Percentiles rank a stretch among this genome's conserved stretches.
Conservation (phyloP, 352 stramenopile species). For the Globisporangium heterothallicum region DNA sequence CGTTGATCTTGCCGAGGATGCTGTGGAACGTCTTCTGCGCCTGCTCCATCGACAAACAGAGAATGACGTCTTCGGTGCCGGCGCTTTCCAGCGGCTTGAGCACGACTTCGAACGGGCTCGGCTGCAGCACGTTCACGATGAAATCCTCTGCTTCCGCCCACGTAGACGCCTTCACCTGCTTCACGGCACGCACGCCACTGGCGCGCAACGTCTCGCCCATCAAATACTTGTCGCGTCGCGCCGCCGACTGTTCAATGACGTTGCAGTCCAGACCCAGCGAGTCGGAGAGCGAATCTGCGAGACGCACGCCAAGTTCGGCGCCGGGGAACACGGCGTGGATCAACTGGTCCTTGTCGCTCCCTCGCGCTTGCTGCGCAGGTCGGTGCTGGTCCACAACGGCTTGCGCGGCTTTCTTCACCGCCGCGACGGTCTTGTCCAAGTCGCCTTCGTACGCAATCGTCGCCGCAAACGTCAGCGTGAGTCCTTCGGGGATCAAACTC, state of each 20-base stretch:
- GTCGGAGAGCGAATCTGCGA: slow-evolving; percentile 88
- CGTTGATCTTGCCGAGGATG: slow-evolving; percentile 86
- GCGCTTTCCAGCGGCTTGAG: slow-evolving; percentile 88
- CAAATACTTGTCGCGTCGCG: slow-evolving; percentile 75
- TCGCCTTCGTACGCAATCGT: slow-evolving; percentile 65
- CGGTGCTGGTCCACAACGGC: slow-evolving; percentile 20
- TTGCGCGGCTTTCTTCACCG: slow-evolving; percentile 37
- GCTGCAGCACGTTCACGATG: slow-evolving; percentile 54
- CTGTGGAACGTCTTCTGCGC: slow-evolving; percentile 73
- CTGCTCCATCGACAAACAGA: slow-evolving; percentile 77
- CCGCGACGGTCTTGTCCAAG: slow-evolving; percentile 38
- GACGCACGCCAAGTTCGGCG: slow-evolving; percentile 90
- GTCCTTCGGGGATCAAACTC: slow-evolving; percentile 67
- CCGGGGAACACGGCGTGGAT: slow-evolving; percentile 88
- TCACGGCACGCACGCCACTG: slow-evolving; percentile 81
- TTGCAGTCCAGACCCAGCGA: slow-evolving; percentile 85
- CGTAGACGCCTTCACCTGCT: slow-evolving; percentile 83
- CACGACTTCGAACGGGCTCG: slow-evolving; percentile 77
- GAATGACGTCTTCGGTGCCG: slow-evolving; percentile 69
- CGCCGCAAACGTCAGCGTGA: slow-evolving; percentile 72
- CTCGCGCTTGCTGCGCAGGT: slow-evolving; percentile 2
- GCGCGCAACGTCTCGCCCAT: slow-evolving; percentile 86
- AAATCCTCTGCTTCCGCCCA: slow-evolving; percentile 74
- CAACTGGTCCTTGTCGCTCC: slow-evolving; percentile 20
- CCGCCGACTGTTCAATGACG: slow-evolving; percentile 58